A percentile compares a stretch with the other conserved stretches of the same genome.
These are phyloP conservation scores for Rauvolfia tetraphylla DNA, from an alignment of 257 asterid genomes.

Conservation along the genomic window DNA sequence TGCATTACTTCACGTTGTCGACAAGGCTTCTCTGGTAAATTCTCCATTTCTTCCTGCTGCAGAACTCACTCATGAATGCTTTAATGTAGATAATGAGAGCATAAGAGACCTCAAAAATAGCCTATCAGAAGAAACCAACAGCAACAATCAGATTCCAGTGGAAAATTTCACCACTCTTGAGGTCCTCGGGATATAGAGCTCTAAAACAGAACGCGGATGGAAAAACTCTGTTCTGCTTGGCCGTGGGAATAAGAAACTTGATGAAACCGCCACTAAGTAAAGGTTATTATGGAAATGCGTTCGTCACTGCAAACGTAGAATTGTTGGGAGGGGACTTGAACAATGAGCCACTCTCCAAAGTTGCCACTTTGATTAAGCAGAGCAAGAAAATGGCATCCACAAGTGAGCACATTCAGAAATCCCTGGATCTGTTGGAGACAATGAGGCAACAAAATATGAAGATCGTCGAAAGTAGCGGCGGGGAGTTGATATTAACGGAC, in stretches of 20 bases:
- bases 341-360: slow-evolving; percentile 10
- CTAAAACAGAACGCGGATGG: slow-evolving; percentile 7
- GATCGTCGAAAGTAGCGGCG: slow-evolving; percentile 1
- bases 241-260: slow-evolving; percentile 10
- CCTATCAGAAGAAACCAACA: slow-evolving; percentile 26
- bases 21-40: slow-evolving; percentile 1
- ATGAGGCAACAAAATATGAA: slow-evolving; percentile 4
- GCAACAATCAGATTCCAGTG: slow-evolving; percentile 18
- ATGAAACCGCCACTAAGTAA: slow-evolving; percentile 7
- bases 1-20: slow-evolving; percentile 24
- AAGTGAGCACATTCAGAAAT: not conserved
- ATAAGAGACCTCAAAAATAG: slow-evolving; percentile 43
- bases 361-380: slow-evolving; percentile 7
- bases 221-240: slow-evolving; percentile 9
- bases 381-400: slow-evolving; percentile 14
- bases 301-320: slow-evolving; percentile 5
- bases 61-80: slow-evolving; percentile 24
- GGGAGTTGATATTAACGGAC: slow-evolving; percentile 8
- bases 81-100: slow-evolving; percentile 45
- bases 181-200: slow-evolving; percentile 55
- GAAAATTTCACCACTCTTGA: slow-evolving; percentile 58
- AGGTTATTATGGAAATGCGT: slow-evolving; percentile 17
- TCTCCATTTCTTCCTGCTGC: slow-evolving; percentile 31
- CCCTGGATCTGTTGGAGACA: slow-evolving; percentile 10
- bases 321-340: not conserved